Evolutionary conservation across 495 filamentous ascomycete genomes (phyloP).

Genomic region (Penicillium diatomitis): DNA sequence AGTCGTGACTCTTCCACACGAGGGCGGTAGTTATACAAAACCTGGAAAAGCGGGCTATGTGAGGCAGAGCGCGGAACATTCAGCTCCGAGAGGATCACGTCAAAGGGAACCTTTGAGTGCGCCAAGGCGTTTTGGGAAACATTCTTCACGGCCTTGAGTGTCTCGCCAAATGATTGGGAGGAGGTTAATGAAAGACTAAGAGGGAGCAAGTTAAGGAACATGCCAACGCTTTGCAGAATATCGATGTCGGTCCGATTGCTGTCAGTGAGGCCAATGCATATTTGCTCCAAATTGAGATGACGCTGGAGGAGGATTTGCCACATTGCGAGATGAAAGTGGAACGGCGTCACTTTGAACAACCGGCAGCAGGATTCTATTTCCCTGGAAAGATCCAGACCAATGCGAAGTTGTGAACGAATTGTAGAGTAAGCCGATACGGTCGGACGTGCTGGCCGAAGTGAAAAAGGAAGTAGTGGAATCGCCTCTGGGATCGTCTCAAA

Average conservation of each 20-base stretch:
- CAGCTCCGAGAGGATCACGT: conserved; percentile 33
- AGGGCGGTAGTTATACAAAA: conserved; percentile 31
- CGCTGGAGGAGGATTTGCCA: conserved; percentile 24
- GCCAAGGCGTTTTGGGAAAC: conserved; percentile 16
- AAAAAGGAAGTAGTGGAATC: conserved; percentile 31
- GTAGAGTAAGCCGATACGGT: conserved; percentile 1
- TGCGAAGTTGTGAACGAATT: neutral
- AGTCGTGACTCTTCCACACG: conserved; percentile 5
- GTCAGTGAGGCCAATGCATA: conserved; percentile 38
- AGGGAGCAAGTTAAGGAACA: conserved; percentile 41
- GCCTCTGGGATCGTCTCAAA: conserved; percentile 15
- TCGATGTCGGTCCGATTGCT: conserved; percentile 26
- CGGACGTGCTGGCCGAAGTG: conserved; percentile 6
- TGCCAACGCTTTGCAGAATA: conserved; percentile 26
- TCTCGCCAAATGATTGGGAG: conserved; percentile 8
- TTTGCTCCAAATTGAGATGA: conserved; percentile 20
- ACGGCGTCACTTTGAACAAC: conserved; percentile 20
- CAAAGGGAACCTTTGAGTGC: conserved; percentile 35
- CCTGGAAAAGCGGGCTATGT: conserved; percentile 31
- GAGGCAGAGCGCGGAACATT: conserved; percentile 21
- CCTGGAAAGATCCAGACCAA: conserved; percentile 7
- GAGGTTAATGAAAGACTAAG: conserved; percentile 20
- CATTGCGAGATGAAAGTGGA: conserved; percentile 37
- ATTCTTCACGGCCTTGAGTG: conserved; percentile 8
- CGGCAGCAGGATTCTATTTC: conserved; percentile 7